These are phyloP conservation scores for Escovopsis sp. DNA, from an alignment of 2,329 filamentous ascomycete genomes.

Conservation along the genomic window DNA sequence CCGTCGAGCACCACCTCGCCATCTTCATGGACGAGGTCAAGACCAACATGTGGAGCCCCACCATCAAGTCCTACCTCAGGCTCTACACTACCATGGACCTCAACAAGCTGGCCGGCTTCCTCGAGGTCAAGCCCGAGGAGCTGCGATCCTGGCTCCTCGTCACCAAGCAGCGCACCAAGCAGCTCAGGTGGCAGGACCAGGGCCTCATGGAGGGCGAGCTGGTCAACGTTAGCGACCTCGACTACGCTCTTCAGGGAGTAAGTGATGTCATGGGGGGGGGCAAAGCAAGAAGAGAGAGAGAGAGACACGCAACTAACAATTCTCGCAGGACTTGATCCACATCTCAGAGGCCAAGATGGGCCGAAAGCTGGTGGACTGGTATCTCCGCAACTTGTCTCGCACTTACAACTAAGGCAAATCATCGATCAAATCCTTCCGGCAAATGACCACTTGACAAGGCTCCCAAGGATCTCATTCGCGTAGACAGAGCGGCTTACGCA, in stretches of 20 bases:
- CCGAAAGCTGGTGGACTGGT: constrained; percentile 96
- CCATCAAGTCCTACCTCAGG: constrained; percentile 95
- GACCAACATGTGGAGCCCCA: constrained; percentile 97
- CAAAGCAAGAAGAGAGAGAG: constrained; percentile 10
- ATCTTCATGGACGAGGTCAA: constrained; percentile 99
- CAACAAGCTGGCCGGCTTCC: constrained; percentile 93
- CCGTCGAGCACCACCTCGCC: constrained; percentile 88
- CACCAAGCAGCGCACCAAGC: constrained; percentile 97
- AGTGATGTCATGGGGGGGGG: constrained; percentile 25
- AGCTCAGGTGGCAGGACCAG: constrained; percentile 82
- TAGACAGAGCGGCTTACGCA: too few relatives aligned
- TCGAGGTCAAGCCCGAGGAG: constrained; percentile 94
- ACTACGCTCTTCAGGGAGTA: constrained; percentile 92
- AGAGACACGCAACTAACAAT: not conserved
- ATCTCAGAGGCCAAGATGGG: constrained; percentile 98
- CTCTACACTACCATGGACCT: constrained; percentile 99
- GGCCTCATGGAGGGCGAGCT: constrained; percentile 83
- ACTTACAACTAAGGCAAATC: constrained; percentile 52
- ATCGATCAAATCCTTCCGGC: too few relatives aligned
- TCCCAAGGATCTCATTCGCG: too few relatives aligned
- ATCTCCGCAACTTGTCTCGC: constrained; percentile 88
- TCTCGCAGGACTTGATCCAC: constrained; percentile 73
- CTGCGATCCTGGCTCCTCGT: constrained; percentile 86
- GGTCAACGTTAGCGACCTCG: constrained; percentile 85
- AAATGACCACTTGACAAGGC: too few relatives aligned